A percentile compares a stretch with the other conserved stretches of the same genome.
These are phyloP conservation scores for Phylloporus rhodoxanthus DNA, from an alignment of 768 basidiomycete species.

Conservation along the genomic window DNA sequence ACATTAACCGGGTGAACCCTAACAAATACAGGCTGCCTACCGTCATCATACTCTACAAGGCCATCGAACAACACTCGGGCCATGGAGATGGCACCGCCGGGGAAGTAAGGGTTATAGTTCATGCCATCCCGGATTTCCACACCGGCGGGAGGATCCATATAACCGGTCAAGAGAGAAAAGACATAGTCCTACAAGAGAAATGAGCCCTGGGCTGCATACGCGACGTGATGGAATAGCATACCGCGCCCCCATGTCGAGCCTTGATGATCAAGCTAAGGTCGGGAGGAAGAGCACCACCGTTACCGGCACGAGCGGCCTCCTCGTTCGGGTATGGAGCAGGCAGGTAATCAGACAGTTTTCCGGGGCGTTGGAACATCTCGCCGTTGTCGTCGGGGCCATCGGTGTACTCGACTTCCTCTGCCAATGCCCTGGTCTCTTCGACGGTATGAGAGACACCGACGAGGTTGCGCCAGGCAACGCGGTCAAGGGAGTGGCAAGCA, in stretches of 20 bases:
- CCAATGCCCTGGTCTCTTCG: constrained; percentile 84
- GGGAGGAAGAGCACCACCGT: constrained; percentile 92
- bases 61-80: constrained; percentile 94
- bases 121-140: constrained; percentile 93
- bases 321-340: constrained; percentile 95
- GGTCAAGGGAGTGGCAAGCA: constrained; percentile 97
- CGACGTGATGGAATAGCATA: constrained; percentile 38
- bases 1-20: constrained; percentile 5
- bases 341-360: constrained; percentile 97
- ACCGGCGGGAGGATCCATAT: constrained; percentile 92
- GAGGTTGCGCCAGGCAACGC: constrained; percentile 99
- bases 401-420: constrained; percentile 94
- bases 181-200: constrained; percentile 73
- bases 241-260: constrained; percentile 94
- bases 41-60: constrained; percentile 94
- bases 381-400: constrained; percentile 93
- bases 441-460: constrained; percentile 97
- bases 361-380: constrained; percentile 98
- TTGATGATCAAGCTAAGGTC: constrained; percentile 97
- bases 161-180: constrained; percentile 94
- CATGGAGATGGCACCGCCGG: constrained; percentile 98
- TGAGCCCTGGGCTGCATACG: not conserved
- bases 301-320: constrained; percentile 91
- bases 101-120: constrained; percentile 99
- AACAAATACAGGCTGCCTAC: constrained; percentile 35